phyloP scores from a whole-genome alignment of 2,329 filamentous ascomycete genomes.

The Alternaria triticimaculans region DNA sequence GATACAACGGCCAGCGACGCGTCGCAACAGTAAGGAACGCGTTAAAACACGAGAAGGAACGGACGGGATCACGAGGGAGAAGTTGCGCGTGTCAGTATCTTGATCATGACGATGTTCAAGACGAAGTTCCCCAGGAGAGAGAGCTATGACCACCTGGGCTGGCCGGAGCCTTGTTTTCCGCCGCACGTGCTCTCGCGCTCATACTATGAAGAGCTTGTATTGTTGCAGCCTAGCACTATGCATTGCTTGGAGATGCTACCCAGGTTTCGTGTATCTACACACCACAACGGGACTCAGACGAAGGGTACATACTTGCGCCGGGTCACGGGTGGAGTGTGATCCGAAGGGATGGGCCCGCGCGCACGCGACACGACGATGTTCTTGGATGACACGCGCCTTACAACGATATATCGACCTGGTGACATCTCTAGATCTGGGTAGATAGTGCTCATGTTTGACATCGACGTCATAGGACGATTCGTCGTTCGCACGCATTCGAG shows the following conservation, averaged over 20 bases:
- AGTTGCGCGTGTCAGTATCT: slow-evolving; percentile 5
- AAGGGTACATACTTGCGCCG: fast-evolving
- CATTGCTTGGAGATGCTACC: neutral
- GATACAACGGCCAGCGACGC: neutral
- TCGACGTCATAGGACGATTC: neutral
- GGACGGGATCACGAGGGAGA: neutral
- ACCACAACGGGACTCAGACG: neutral
- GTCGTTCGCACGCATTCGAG: slow-evolving; percentile 1
- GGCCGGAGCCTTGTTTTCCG: slow-evolving; percentile 15
- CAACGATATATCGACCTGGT: neutral
- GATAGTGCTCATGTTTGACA: neutral
- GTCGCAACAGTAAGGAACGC: neutral
- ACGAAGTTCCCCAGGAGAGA: slow-evolving; percentile 11
- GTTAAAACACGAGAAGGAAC: slow-evolving; percentile 2
- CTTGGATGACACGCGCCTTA: neutral
- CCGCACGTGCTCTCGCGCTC: slow-evolving; percentile 13
- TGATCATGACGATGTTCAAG: slow-evolving; percentile 20
- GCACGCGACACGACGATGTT: neutral
- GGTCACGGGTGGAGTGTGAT: neutral
- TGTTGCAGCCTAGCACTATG: neutral
- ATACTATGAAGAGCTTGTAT: neutral
- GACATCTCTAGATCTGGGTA: neutral
- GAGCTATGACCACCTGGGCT: slow-evolving; percentile 25
- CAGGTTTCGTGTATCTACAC: neutral
- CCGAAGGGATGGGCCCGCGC: neutral